phyloP scores from a whole-genome alignment of 1,284 basidiomycete genomes.

The Ceratobasidium sp. region DNA sequence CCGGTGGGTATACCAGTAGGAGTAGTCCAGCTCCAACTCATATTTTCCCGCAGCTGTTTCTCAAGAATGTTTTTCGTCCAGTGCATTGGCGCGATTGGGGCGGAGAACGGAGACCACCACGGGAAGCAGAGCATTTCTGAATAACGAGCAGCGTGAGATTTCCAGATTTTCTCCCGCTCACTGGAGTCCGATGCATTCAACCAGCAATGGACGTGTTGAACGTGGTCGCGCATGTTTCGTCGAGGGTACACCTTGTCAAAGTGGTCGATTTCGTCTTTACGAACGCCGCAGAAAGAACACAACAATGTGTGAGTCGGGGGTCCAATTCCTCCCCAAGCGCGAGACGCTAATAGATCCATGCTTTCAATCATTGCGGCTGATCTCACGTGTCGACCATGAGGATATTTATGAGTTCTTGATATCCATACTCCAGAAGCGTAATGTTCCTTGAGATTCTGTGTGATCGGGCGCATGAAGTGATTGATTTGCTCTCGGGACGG shows the following conservation, averaged over 20 bases:
- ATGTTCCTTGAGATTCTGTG: conserved; percentile 55
- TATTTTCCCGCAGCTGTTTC: conserved; percentile 4
- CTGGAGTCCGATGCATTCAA: neutral
- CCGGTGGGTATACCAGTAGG: neutral
- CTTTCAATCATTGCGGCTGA: neutral
- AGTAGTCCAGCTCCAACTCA: neutral
- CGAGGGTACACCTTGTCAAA: neutral
- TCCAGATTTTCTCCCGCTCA: neutral
- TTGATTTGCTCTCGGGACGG: conserved; percentile 53
- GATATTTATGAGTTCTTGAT: conserved; percentile 32
- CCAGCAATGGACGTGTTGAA: conserved; percentile 5
- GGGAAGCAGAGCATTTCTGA: neutral
- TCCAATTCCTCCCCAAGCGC: neutral
- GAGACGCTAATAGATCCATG: neutral
- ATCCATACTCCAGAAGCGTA: conserved; percentile 57
- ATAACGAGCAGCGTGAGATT: neutral
- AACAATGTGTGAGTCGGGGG: neutral
- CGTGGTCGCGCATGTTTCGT: neutral
- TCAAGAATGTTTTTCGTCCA: conserved; percentile 7
- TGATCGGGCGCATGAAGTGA: conserved; percentile 55
- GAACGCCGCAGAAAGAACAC: neutral
- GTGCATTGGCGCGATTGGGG: conserved; percentile 1
- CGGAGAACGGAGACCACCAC: neutral
- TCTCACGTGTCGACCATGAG: conserved; percentile 15
- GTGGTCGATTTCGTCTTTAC: neutral